Base-by-base conservation (phyloP, 352 stramenopile genomes). In the Globisporangium heterothallicum region DNA sequence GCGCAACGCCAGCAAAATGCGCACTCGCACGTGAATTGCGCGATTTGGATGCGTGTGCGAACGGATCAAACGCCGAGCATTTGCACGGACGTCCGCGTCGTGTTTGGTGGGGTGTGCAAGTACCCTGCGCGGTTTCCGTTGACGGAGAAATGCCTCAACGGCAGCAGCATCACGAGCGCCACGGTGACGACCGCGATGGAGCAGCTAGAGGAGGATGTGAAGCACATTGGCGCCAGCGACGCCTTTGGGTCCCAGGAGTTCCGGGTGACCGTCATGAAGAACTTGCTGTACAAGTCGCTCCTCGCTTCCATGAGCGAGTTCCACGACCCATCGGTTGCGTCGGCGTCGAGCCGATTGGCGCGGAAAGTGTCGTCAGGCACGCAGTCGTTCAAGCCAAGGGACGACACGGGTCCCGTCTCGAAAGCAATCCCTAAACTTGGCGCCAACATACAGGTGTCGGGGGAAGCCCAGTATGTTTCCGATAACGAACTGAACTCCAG, bases 201-300 rank as follows among this genome's bases (percentile, higher is more conserved):
- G 13, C 67, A 98, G 9, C 68, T 86, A 26, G 52, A 78, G 30
- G 65, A 90, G 10, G 94, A 98, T 61, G 81, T 98, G 41, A 77
- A 76, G n/a, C 66, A 4, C 18, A 71, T 74, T 35, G 66, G 66
- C 10, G 35, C 47, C 7, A 74, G 66, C 21, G 53, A 65, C 3
- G 59, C 62, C 18, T 71, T 73, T 30, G 55, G 58, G 14, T 74
- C 63, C 9, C 6, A 29, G 26, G 18, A 9, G 2, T 70, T 70
- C n/a, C 40, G 59, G 12, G 34, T 56, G 1, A 60, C 65, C 3
- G 49, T 63, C n/a, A 71, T 74, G 59, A 72, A 70, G 30, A 65
- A 55, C 6, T 98, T 98, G 53, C 67, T 98, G 27, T 92, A 97
- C 70, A 98, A 98, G 62, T 95, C 97, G 53, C 97, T 90, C 41